phyloP scores from a whole-genome alignment of 768 basidiomycete species.

The Boletus insuetus region DNA sequence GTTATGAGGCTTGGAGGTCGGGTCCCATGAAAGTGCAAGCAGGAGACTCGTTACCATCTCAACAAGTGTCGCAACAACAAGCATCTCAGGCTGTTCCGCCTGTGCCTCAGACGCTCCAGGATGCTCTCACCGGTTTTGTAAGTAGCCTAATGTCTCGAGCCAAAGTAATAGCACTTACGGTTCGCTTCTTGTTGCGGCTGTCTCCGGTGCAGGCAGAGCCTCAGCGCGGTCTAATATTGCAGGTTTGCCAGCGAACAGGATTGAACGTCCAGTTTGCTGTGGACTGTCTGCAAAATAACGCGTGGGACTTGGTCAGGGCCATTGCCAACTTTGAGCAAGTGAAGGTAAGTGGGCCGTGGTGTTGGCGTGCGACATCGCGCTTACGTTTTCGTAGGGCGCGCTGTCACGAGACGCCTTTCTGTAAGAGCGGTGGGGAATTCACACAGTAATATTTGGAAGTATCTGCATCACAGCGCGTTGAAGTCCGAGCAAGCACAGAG shows the following conservation, averaged over 20 bases:
- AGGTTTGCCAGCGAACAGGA: slow-evolving; percentile 69
- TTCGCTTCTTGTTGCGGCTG: slow-evolving; percentile 9
- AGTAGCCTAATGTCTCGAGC: slow-evolving; percentile 28
- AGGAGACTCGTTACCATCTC: slow-evolving; percentile 26
- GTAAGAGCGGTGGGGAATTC: slow-evolving; percentile 32
- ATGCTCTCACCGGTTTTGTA: slow-evolving; percentile 56
- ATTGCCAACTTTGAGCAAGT: slow-evolving; percentile 85
- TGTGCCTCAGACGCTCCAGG: slow-evolving; percentile 41
- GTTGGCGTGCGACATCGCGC: slow-evolving; percentile 9
- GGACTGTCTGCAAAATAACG: slow-evolving; percentile 84
- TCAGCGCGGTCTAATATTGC: slow-evolving; percentile 67
- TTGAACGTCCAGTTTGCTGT: slow-evolving; percentile 77
- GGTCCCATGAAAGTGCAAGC: slow-evolving; percentile 76
- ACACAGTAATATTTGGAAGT: slow-evolving; percentile 13
- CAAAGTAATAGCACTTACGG: slow-evolving; percentile 2
- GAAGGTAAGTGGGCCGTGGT: slow-evolving; percentile 51
- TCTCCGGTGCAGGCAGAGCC: slow-evolving; percentile 52
- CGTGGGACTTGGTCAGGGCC: slow-evolving; percentile 80
- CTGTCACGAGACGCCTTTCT: slow-evolving; percentile 56
- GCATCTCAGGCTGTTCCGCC: slow-evolving; percentile 29
- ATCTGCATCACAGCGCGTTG: neutral
- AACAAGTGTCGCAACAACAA: slow-evolving; percentile 19
- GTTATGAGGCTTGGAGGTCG: slow-evolving; percentile 72
- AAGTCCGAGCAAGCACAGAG: neutral
- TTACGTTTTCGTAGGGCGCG: slow-evolving; percentile 40